Evolutionary conservation across 2,329 filamentous ascomycete species (phyloP).

Genomic region (Ploettnerulaceae sp.): DNA sequence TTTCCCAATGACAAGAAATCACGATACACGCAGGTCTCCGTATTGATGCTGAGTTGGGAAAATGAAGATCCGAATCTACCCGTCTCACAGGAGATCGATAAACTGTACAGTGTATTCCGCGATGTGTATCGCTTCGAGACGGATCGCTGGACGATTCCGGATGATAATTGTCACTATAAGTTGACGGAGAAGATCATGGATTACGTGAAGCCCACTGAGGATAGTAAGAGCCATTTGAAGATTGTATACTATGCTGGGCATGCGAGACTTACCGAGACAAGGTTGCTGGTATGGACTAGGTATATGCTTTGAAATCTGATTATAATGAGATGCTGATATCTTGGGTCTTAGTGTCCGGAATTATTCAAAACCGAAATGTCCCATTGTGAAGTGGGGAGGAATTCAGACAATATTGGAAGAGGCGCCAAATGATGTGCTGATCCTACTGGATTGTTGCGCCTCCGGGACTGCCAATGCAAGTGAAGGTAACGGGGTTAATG

Average conservation of each 20-base stretch:
- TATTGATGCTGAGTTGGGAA: constrained; percentile 55
- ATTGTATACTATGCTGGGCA: constrained; percentile 59
- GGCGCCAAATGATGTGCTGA: constrained; percentile 52
- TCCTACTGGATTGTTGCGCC: constrained; percentile 55
- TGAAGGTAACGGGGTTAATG: constrained; percentile 28
- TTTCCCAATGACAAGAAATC: constrained; percentile 52
- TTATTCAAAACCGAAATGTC: constrained; percentile 8
- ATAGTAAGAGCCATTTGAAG: constrained; percentile 50
- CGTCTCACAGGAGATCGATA: constrained; percentile 47
- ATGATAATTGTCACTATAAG: constrained; percentile 50
- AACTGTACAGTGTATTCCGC: constrained; percentile 50
- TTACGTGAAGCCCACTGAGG: constrained; percentile 46
- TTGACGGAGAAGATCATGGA: constrained; percentile 51
- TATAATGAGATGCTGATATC: background rate
- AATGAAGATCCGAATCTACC: constrained; percentile 42
- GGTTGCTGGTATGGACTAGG: constrained; percentile 59
- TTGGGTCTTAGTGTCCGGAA: constrained; percentile 6
- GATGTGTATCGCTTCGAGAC: constrained; percentile 54
- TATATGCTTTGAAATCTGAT: constrained; percentile 29
- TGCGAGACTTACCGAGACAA: constrained; percentile 48
- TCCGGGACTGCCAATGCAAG: constrained; percentile 14
- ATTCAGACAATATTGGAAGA: constrained; percentile 47
- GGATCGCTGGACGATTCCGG: constrained; percentile 54
- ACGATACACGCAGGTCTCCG: constrained; percentile 51
- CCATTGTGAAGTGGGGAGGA: constrained; percentile 17